A percentile compares a stretch with the other conserved stretches of the same genome.
Evolutionary conservation across 164 flowering plant genomes (phyloP).

Genomic region (Pachysandra terminalis): DNA sequence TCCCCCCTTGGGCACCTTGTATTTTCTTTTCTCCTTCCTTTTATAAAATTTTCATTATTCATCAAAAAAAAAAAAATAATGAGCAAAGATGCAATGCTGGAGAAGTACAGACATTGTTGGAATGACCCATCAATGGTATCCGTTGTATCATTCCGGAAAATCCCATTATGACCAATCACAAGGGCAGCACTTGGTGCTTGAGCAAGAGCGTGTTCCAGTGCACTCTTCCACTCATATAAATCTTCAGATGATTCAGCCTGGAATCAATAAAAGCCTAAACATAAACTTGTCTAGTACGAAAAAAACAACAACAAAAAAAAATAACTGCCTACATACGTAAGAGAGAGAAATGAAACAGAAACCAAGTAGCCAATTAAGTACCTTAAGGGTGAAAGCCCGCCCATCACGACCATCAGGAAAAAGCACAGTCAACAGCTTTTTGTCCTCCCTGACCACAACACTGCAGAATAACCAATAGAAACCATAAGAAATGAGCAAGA

Average conservation of each 20-base stretch:
- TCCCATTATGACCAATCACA: conserved; percentile 96
- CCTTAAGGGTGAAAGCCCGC: conserved; percentile 97
- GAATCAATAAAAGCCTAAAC: conserved; percentile 1
- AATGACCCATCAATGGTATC: conserved; percentile 80
- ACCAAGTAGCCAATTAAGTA: conserved; percentile 22
- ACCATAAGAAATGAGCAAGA: conserved; percentile 7
- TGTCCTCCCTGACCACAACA: conserved; percentile 96
- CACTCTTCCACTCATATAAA: conserved; percentile 95
- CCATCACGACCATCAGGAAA: conserved; percentile 99
- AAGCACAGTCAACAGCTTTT: conserved; percentile 89
- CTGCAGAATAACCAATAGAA: conserved; percentile 37
- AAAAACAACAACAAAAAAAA: background rate
- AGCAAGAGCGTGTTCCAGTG: conserved; percentile 90
- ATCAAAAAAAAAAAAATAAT: background rate
- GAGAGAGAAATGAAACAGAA: conserved; percentile 3
- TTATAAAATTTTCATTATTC: too few relatives aligned
- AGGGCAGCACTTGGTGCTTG: conserved; percentile 99
- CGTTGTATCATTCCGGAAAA: conserved; percentile 77
- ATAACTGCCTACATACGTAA: background rate
- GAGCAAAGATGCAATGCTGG: background rate
- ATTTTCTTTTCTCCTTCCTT: too few relatives aligned
- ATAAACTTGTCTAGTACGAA: background rate
- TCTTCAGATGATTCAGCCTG: conserved; percentile 97
- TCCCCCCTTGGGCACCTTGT: too few relatives aligned
- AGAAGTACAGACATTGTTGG: conserved; percentile 72